Base-by-base conservation (phyloP, 805 yeast species). In the Lipomyces yamanashiensis region DNA sequence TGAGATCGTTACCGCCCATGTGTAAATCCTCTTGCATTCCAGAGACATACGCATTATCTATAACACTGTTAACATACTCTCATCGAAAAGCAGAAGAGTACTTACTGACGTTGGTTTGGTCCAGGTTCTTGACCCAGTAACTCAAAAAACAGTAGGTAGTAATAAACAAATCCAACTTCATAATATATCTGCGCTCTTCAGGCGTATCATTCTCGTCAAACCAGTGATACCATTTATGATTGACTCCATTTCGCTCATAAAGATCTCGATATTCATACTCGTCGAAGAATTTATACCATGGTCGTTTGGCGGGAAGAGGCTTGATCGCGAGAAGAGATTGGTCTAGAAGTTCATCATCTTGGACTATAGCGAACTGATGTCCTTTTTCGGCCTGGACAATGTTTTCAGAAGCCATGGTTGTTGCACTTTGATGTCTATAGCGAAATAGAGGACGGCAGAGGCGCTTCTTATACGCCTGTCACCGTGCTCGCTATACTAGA, bases 61-160 rank as follows among this genome's bases (percentile, higher is more conserved):
- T 40, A n/a, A 1, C 28, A 47, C 12, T 37, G 3, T 39, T 17
- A 13, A 23, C 28, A 8, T 39, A 7, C 7, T 39, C 45, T 17
- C 34, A 15, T 9, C 4, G 8, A 10, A 15, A 21, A 49, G 12
- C 7, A 33, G n/a, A n/a, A 19, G 17, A 12, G 17, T n/a, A 54
- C 64, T 2, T 57, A 62, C 65, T 81, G 61, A 84, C 76, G 73
- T 87, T 88, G 51, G 83, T 78, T 61, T 80, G 81, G 71, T 88
- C 91, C 54, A 88, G 76, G 59, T 85, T 84, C 72, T 87, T 87
- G 59, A 87, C 84, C 88, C 89, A 88, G 73, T 87, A 87, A 0
- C 85, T 85, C 62, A 85, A 74, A 73, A 85, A 82, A 0, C 87
- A 79, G 67, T 84, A 84, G 51, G 80, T 77, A n/a, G 85, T 79